A percentile compares a stretch with the other conserved stretches of the same genome.
These are phyloP conservation scores for Geotrichum reessii DNA, from an alignment of 1,139 yeast species.

Conservation along the genomic window DNA sequence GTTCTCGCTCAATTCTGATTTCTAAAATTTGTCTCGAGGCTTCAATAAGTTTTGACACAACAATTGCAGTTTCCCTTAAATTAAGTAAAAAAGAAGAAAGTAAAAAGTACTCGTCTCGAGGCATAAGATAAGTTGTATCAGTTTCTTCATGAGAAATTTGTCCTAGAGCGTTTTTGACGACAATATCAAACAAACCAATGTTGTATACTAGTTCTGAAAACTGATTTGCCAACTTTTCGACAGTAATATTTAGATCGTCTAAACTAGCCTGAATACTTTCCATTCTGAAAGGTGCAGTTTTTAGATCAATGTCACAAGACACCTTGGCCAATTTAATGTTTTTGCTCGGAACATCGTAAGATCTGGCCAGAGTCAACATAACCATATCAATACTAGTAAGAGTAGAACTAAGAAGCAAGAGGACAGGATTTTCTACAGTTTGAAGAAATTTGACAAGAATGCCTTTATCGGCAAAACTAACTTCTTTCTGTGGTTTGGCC, in stretches of 20 bases:
- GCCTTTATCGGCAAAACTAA: slow-evolving; percentile 36
- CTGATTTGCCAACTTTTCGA: slow-evolving; percentile 31
- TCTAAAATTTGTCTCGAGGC: slow-evolving; percentile 34
- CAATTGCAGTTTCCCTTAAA: slow-evolving; percentile 39
- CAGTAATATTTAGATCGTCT: slow-evolving; percentile 18
- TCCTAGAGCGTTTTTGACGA: slow-evolving; percentile 24
- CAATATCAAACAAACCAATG: slow-evolving; percentile 34
- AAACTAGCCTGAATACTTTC: slow-evolving; percentile 23
- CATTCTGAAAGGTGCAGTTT: not conserved
- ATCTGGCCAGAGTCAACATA: slow-evolving; percentile 36
- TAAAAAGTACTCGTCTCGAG: slow-evolving; percentile 46
- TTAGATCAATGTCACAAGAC: slow-evolving; percentile 6
- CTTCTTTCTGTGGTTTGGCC: slow-evolving; percentile 32
- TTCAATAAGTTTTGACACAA: slow-evolving; percentile 34
- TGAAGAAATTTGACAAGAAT: slow-evolving; percentile 35
- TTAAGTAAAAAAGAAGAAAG: slow-evolving; percentile 46
- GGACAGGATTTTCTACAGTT: slow-evolving; percentile 35
- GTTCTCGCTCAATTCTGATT: slow-evolving; percentile 35
- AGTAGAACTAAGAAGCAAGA: slow-evolving; percentile 33
- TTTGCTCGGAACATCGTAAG: slow-evolving; percentile 40
- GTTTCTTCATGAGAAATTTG: slow-evolving; percentile 16
- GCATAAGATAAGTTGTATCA: slow-evolving; percentile 32
- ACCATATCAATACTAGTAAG: slow-evolving; percentile 34
- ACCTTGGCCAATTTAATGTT: slow-evolving; percentile 5
- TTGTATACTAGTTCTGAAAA: slow-evolving; percentile 32